phyloP scores from a whole-genome alignment of 2,329 filamentous ascomycete genomes.

The Fusarium penzigii region DNA sequence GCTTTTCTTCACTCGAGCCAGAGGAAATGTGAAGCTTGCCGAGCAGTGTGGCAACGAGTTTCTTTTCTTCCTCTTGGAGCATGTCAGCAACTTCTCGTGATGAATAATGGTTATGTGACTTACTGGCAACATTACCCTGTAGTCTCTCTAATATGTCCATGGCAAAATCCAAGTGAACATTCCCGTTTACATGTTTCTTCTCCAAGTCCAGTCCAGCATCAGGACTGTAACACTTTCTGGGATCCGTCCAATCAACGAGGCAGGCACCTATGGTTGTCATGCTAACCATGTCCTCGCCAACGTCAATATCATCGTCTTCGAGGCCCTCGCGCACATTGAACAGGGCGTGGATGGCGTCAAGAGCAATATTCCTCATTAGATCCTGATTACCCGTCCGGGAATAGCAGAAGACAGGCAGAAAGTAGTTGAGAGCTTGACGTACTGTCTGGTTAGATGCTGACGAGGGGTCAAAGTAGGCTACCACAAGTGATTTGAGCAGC shows the following conservation, averaged over 20 bases:
- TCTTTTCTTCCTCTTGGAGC: constrained; percentile 77
- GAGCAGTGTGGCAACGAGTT: constrained; percentile 74
- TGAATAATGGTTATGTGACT: constrained; percentile 34
- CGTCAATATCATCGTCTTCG: constrained; percentile 75
- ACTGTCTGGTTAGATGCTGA: constrained; percentile 79
- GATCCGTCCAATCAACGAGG: constrained; percentile 93
- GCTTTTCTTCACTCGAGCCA: constrained; percentile 59
- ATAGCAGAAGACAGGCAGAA: constrained; percentile 92
- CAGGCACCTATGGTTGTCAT: constrained; percentile 78
- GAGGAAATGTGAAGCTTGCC: constrained; percentile 80
- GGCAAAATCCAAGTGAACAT: constrained; percentile 80
- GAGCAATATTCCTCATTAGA: constrained; percentile 73
- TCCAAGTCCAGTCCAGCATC: constrained; percentile 53
- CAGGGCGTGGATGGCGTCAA: constrained; percentile 74
- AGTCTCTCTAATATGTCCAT: constrained; percentile 75
- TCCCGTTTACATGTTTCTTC: constrained; percentile 68
- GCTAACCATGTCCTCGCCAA: constrained; percentile 76
- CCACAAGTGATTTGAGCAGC: constrained; percentile 79
- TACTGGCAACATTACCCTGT: constrained; percentile 66
- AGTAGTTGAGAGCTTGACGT: constrained; percentile 86
- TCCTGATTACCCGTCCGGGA: constrained; percentile 80
- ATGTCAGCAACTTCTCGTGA: constrained; percentile 28
- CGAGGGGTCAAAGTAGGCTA: constrained; percentile 87
- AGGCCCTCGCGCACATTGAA: constrained; percentile 70
- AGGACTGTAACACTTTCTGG: constrained; percentile 69